These are phyloP conservation scores for Micromonas commoda DNA, from an alignment of 139 green algal species.

Conservation along the genomic window DNA sequence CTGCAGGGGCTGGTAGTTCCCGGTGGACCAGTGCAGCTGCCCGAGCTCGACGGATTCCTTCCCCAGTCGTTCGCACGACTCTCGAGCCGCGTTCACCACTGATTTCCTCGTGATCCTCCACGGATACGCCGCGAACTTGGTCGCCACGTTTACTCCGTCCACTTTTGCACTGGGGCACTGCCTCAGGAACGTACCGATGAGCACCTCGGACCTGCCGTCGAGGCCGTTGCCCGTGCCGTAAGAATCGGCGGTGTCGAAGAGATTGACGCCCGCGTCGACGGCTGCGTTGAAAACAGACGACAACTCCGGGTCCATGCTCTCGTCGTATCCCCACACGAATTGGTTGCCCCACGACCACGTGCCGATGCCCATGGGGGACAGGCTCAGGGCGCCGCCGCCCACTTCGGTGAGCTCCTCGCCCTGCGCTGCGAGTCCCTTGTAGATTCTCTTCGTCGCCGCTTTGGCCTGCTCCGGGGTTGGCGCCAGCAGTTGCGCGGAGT, in stretches of 20 bases:
- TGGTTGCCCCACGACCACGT: slow-evolving; percentile 12
- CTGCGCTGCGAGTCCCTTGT: too few species aligned
- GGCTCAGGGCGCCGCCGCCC: not conserved
- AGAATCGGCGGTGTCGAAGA: slow-evolving; percentile 50
- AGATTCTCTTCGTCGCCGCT: too few species aligned
- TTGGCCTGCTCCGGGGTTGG: too few species aligned
- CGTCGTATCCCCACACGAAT: slow-evolving; percentile 71
- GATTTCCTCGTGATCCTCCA: slow-evolving; percentile 63
- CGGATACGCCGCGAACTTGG: slow-evolving; percentile 53
- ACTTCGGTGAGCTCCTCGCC: too few species aligned
- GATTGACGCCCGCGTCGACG: slow-evolving; percentile 43
- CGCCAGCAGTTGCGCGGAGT: too few species aligned
- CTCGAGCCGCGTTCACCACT: slow-evolving; percentile 47
- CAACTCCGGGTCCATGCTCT: slow-evolving; percentile 78
- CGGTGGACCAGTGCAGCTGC: slow-evolving; percentile 59
- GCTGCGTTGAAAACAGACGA: slow-evolving; percentile 80
- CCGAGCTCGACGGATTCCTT: slow-evolving; percentile 40
- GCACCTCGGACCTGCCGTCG: slow-evolving; percentile 38
- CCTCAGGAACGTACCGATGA: slow-evolving; percentile 37
- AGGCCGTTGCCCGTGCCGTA: slow-evolving; percentile 45
- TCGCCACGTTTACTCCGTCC: slow-evolving; percentile 35
- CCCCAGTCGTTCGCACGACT: slow-evolving; percentile 13
- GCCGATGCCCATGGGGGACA: not conserved
- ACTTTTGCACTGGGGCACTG: slow-evolving; percentile 8
- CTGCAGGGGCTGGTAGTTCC: slow-evolving; percentile 44